phyloP scores from a whole-genome alignment of 2,329 filamentous ascomycete genomes.

The Claviceps digitariae region DNA sequence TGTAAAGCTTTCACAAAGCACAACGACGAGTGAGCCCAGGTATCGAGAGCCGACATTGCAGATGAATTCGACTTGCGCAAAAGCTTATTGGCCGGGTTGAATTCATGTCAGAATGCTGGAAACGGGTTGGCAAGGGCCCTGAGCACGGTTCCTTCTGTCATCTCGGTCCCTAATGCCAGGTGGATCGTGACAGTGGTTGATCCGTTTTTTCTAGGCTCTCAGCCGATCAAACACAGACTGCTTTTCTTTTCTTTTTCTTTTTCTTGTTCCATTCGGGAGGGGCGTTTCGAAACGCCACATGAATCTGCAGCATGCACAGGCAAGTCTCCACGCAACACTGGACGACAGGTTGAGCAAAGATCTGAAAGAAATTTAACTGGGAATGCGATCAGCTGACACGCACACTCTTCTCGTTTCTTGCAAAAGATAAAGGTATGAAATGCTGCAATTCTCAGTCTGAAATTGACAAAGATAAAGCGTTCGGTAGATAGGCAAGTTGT shows the following conservation, averaged over 20 bases:
- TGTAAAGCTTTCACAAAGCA: background rate
- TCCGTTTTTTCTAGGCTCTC: background rate
- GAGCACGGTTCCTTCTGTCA: background rate
- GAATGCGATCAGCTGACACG: background rate
- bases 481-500: background rate
- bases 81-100: background rate
- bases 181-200: background rate
- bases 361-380: background rate
- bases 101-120: background rate
- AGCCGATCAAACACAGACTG: background rate
- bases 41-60: background rate
- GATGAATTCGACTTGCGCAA: background rate
- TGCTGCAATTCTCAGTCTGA: background rate
- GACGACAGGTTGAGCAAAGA: background rate
- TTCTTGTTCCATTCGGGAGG: background rate
- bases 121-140: background rate
- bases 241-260: background rate
- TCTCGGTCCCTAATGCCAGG: background rate
- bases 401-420: background rate
- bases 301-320: background rate
- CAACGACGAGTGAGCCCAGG: background rate
- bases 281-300: too few species aligned
- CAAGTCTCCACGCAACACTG: background rate
- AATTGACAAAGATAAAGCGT: background rate
- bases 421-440: background rate